Conservation (phyloP, 148 eudicot genomes). For the Polygonum maritimum region DNA sequence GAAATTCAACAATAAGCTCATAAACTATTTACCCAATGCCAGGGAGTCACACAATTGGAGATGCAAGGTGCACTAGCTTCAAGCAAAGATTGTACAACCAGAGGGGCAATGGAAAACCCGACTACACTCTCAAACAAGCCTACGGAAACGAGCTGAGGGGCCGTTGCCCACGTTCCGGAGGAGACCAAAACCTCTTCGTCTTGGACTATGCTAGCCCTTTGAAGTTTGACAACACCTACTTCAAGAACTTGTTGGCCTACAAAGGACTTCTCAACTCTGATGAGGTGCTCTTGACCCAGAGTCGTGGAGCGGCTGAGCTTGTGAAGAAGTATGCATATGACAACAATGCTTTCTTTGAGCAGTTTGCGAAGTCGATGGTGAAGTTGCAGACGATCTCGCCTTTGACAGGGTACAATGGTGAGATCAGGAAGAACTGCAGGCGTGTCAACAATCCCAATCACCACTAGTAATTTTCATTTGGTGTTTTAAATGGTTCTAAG, state of each 20-base stretch:
- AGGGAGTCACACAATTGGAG: constrained; percentile 10
- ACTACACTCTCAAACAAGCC: not conserved
- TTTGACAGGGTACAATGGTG: constrained; percentile 25
- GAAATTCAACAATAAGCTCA: not conserved
- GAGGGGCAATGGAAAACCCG: constrained; percentile 6
- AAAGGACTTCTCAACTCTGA: constrained; percentile 9
- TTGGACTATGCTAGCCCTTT: constrained; percentile 5
- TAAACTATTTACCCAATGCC: not conserved
- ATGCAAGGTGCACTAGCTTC: constrained; percentile 10
- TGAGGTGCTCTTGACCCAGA: constrained; percentile 13
- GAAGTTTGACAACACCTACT: constrained; percentile 8
- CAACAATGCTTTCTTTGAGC: constrained; percentile 6
- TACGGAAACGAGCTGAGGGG: constrained; percentile 5
- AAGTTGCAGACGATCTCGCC: constrained; percentile 27
- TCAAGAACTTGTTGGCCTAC: not conserved
- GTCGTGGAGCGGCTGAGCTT: not conserved
- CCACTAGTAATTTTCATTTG: not conserved
- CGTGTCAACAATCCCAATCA: constrained; percentile 15
- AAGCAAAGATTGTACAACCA: constrained; percentile 8
- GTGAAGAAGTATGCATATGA: constrained; percentile 16
- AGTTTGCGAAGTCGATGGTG: constrained; percentile 24
- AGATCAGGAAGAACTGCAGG: constrained; percentile 29
- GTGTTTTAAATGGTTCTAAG: not conserved
- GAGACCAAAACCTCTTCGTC: constrained; percentile 1
- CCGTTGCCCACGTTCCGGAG: constrained; percentile 5